Evolutionary conservation across 768 basidiomycete genomes (phyloP), one percentile per base, ranked within the genome.

Genomic region (Lactifluus echinatus): DNA sequence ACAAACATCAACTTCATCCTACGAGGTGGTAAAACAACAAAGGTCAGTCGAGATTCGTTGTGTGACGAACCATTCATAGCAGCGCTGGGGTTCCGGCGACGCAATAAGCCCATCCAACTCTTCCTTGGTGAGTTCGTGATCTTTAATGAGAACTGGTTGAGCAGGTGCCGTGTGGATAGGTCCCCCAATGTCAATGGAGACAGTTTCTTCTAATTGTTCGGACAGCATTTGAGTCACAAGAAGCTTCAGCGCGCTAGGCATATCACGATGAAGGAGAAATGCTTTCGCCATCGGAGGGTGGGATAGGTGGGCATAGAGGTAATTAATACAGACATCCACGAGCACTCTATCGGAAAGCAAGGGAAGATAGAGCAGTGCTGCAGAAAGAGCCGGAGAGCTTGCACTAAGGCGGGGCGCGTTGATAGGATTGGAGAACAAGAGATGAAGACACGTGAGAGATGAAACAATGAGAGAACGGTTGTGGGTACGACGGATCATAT

Each of bases 1-100:
- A 86, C 77, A 65, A 94, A 97, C 77, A 91, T 87, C n/a, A 77
- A 71, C 66, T 82, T 84, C 89, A 99, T 95, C 95, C 95, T 67
- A 49, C 17, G 36, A 31, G 28, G 34, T 8, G 7, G 45, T 33
- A 62, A n/a, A 57, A 31, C 26, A 37, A 8, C 23, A 36, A 44
- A 23, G 24, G 33, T 15, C 26, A 3, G 33, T 19, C 42, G 3
- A 34, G 17, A 36, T 33, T 31, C n/a, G 17, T 42, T 34, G 2
- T n/a, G 31, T 48, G 44, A 65, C 76, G 40, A 66, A 89, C 90
- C 90, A 93, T 65, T 90, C 86, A 64, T 82, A 87, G 67, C 87
- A 92, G 11, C 91, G 77, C 59, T 87, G 78, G 12, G 90, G 91
- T 64, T 93, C 90, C 37, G 77, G 73, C 63, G 80, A 74, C 10